These are phyloP conservation scores for Herpetomonas samuelpessoai DNA, from an alignment of 208 protist species.

Conservation along the genomic window DNA sequence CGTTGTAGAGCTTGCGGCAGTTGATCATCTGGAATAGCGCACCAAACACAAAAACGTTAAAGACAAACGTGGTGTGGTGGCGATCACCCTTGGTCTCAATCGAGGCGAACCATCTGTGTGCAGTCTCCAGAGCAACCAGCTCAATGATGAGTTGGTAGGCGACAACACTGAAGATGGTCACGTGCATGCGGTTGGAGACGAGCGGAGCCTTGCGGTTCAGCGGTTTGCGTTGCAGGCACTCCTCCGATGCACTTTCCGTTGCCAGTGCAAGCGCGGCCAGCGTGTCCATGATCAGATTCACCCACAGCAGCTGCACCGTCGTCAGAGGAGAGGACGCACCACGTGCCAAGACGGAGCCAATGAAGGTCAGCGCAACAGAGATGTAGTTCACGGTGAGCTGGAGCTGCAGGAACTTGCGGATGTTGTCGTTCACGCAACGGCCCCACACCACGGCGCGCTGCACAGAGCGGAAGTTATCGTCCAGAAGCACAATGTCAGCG, in stretches of 20 bases:
- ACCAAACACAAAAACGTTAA: conserved; percentile 94
- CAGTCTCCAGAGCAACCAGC: conserved; percentile 43
- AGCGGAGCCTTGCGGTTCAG: conserved; percentile 75
- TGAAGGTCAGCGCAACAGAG: conserved; percentile 93
- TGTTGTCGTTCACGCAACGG: conserved; percentile 89
- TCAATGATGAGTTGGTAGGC: conserved; percentile 65
- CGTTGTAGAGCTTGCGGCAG: conserved; percentile 87
- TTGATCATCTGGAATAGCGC: conserved; percentile 94
- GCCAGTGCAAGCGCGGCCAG: conserved; percentile 96
- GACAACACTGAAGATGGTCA: conserved; percentile 57
- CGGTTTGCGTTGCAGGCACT: conserved; percentile 61
- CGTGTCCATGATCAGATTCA: conserved; percentile 99
- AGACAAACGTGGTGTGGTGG: conserved; percentile 84
- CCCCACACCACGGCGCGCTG: conserved; percentile 94
- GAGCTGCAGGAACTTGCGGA: conserved; percentile 98
- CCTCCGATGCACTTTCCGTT: conserved; percentile 93
- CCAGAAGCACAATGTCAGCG: conserved; percentile 93
- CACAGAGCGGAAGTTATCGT: conserved; percentile 99
- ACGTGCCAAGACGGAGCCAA: conserved; percentile 78
- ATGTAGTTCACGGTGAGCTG: conserved; percentile 98
- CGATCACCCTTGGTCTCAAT: conserved; percentile 14
- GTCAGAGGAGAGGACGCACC: conserved; percentile 76
- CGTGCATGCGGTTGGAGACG: conserved; percentile 80
- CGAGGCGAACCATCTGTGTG: conserved; percentile 34
- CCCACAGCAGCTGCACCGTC: conserved; percentile 98